These are phyloP conservation scores for Phragmites australis DNA, from an alignment of 176 grass and related monocot species.

Conservation along the genomic window DNA sequence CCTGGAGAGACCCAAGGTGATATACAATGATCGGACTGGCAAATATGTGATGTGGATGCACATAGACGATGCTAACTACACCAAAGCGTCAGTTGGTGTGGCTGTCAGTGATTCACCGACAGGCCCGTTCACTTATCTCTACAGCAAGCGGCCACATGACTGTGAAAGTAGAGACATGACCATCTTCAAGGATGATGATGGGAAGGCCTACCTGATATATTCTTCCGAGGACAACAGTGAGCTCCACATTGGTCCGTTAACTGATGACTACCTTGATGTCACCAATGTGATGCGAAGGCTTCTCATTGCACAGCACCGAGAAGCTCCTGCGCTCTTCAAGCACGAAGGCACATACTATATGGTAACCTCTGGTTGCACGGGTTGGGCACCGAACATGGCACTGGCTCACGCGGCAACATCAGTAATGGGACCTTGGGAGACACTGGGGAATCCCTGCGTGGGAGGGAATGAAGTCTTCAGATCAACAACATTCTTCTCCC, in stretches of 20 bases:
- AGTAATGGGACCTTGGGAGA: conserved; percentile 92
- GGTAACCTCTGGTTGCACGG: conserved; percentile 87
- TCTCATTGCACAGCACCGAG: conserved; percentile 72
- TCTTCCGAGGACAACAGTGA: conserved; percentile 94
- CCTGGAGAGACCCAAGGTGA: conserved; percentile 96
- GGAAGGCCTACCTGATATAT: conserved; percentile 89
- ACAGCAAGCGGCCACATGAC: conserved; percentile 82
- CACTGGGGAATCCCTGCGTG: conserved; percentile 75
- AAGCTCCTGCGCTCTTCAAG: conserved; percentile 87
- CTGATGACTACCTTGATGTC: conserved; percentile 84
- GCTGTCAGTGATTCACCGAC: conserved; percentile 60
- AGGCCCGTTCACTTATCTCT: conserved; percentile 80
- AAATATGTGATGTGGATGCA: conserved; percentile 99
- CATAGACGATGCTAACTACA: conserved; percentile 91
- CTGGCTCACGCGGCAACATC: conserved; percentile 78
- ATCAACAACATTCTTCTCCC: conserved; percentile 86
- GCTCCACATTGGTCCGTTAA: conserved; percentile 78
- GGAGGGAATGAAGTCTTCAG: conserved; percentile 84
- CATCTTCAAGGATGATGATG: conserved; percentile 91
- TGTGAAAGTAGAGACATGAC: conserved; percentile 97
- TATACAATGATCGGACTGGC: conserved; percentile 76
- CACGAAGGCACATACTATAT: conserved; percentile 90
- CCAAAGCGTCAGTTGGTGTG: conserved; percentile 86
- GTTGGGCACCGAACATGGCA: conserved; percentile 89
- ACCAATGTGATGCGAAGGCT: conserved; percentile 55